Evolutionary conservation across 192 early-diverging fungal species (phyloP), one percentile per base, ranked within the genome.

Genomic region (Polychytrium aggregatum): DNA sequence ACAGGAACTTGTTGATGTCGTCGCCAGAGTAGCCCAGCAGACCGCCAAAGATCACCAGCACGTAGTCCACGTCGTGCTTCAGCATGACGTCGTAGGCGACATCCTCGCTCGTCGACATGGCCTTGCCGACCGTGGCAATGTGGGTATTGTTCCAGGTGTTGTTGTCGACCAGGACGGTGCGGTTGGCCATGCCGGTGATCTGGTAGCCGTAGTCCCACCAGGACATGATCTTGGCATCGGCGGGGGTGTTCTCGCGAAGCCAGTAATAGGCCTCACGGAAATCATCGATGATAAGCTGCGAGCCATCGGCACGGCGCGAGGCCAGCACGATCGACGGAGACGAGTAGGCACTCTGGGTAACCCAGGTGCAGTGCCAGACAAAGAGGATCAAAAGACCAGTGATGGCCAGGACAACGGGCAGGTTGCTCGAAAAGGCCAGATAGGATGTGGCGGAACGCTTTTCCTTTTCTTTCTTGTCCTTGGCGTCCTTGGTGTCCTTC

Each of bases 191-290:
- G 18, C 97, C 97, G 0, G 97, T 90, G 50, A 99, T 87, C 70
- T 99, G 97, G 70, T 99, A 99, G 1, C 97, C 97, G 60, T 99
- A 99, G 72, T 99, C 97, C 97, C 97, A 99, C 97, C 97, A 99
- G 10, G 92, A 88, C 68, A 98, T 82, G 47, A 99, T 82, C 68
- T 90, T 94, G 42, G 91, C 87, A 46, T 94, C 83, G 16, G 84
- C 69, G 36, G 81, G 66, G 0, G 97, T 95, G 71, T 99, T 99
- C 63, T 95, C 84, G 53, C 93, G 81, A 36, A 99, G 79, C 97
- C 97, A 99, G 67, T 97, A 97, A 77, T 99, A 99, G 0, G 97
- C 95, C 64, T 99, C 97, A 59, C 97, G 80, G 82, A 98, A 99
- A 61, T 99, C 97, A 48, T 99, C 96, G 67, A 99, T 99, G 51